Base-by-base conservation (phyloP, 75 land plant species). In the Sequoiadendron giganteum region DNA sequence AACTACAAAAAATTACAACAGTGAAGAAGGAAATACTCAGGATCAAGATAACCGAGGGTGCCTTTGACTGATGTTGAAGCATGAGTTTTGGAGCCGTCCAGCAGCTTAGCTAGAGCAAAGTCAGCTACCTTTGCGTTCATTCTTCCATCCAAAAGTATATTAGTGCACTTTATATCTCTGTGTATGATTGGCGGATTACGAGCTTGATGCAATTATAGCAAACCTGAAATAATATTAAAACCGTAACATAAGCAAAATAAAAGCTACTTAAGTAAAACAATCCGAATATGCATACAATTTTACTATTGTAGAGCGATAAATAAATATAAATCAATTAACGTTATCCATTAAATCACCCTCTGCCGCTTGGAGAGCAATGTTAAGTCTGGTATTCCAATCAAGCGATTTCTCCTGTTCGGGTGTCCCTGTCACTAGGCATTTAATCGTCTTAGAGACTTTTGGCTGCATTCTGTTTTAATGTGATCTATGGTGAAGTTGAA, bases 201-300 rank as follows among this genome's bases (percentile, higher is more conserved):
- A 73, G 49, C 90, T 36, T 70, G 38, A 86, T 90, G 90, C 8
- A 90, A 86, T 55, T 90, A 87, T 61, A 87, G 89, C 77, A 90
- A 85, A 47, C 88, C 90, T 61, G 77, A 25, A 61, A 11, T 10
- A 58, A 42, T 42, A 1, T 42, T 1, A 42, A 42, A 42, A 1
- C 43, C 43, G 43, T 42, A 42, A 1, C 43, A 42, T 93, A 45
- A 85, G 91, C 95, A 19, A 94, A 55, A 83, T 93, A 92, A 49
- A 94, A 87, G 0, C 86, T 1, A 42, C 1, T 42, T 42, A 42
- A 42, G 5, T 42, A 42, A 3, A 40, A 55, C 70, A 58, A 93
- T 90, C 86, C 40, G 83, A 77, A 93, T 52, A 61, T 80, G 89
- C 49, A 56, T 56, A 1, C 5, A 3, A 10, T 56, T 5, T 16